These are phyloP conservation scores for Candolleomyces aberdarensis DNA, from an alignment of 768 basidiomycete genomes.

Conservation along the genomic window DNA sequence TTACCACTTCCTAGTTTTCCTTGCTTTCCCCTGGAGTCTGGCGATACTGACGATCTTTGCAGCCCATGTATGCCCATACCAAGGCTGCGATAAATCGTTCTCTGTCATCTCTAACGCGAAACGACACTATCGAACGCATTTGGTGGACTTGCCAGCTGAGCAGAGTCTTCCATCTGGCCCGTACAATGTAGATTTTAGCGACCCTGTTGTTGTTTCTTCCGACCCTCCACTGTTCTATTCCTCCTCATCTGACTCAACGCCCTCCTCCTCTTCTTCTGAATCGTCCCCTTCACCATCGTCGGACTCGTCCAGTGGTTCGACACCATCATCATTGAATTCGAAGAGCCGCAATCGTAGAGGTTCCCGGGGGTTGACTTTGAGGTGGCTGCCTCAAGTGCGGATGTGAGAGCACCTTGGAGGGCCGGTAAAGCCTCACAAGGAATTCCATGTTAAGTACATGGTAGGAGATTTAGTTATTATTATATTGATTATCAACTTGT, in stretches of 20 bases:
- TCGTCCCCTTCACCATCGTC: background rate
- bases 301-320: background rate
- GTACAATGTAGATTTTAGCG: constrained; percentile 27
- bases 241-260: background rate
- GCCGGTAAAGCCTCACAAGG: too few species aligned
- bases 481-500: too few species aligned
- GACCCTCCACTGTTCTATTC: background rate
- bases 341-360: background rate
- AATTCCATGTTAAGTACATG: too few species aligned
- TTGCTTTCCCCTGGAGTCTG: background rate
- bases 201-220: constrained; percentile 19
- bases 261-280: background rate
- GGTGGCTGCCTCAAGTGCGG: constrained; percentile 5
- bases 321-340: background rate
- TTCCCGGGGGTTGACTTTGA: background rate
- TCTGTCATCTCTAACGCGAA: constrained; percentile 66
- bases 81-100: constrained; percentile 52
- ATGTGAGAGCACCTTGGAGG: too few species aligned
- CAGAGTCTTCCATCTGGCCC: constrained; percentile 15
- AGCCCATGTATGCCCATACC: constrained; percentile 43
- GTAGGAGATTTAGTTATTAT: too few species aligned
- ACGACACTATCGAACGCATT: constrained; percentile 61
- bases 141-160: constrained; percentile 33
- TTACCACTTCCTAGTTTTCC: background rate
- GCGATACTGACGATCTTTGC: background rate